Evolutionary conservation across 2,329 filamentous ascomycete species (phyloP).

Genomic region (Fusarium azukiicola): DNA sequence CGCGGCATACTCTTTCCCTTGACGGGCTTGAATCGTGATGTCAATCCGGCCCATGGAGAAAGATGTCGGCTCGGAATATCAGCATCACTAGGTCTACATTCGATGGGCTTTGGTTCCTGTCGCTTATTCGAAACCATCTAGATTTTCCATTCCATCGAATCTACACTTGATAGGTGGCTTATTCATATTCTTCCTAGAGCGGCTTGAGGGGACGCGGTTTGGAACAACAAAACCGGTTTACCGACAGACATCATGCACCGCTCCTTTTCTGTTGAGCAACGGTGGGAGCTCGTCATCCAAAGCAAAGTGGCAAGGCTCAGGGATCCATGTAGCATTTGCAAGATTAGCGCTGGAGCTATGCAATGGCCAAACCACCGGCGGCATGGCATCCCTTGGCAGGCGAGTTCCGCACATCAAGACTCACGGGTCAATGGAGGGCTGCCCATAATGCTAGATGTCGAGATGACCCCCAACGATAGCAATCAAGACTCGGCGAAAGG

Average conservation of each 20-base stretch:
- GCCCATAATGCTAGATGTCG: background rate
- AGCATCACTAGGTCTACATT: too few species aligned
- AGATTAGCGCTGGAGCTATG: background rate
- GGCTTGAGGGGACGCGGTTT: background rate
- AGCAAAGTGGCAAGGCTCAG: background rate
- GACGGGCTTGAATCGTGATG: background rate
- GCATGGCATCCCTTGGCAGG: slow-evolving; percentile 7
- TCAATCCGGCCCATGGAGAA: background rate
- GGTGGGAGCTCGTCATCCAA: background rate
- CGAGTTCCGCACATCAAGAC: background rate
- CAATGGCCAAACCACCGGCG: slow-evolving; percentile 2
- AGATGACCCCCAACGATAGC: background rate
- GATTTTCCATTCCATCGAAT: background rate
- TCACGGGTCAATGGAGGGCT: background rate
- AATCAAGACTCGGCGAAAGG: background rate
- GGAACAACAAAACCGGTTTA: background rate
- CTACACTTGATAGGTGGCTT: background rate
- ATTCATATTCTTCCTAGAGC: background rate
- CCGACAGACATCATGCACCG: background rate
- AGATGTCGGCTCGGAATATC: background rate
- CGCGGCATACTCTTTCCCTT: background rate
- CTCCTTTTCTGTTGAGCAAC: background rate
- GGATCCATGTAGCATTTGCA: slow-evolving; percentile 4
- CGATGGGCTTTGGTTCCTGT: too few species aligned
- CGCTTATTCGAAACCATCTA: background rate